Evolutionary conservation across 1,139 yeast species (phyloP), one percentile per base, ranked within the genome.

Genomic region (Diutina scorzettiae): DNA sequence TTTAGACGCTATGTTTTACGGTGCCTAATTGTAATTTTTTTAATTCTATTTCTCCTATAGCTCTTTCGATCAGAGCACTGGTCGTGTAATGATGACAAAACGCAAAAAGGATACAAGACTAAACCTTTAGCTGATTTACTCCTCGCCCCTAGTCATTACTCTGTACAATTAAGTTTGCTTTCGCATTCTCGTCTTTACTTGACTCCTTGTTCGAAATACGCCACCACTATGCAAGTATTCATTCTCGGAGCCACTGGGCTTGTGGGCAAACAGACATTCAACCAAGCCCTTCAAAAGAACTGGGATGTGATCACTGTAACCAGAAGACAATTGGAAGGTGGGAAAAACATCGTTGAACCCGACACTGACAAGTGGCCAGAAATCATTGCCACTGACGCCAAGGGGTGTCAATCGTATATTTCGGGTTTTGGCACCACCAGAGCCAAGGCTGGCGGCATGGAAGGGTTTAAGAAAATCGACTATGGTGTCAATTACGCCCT

Each of bases 341-440:
- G 49, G 4, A 42, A 53, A 17, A 45, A 63, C 4, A 46, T 66
- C 2, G 54, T 67, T 30, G 72, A 69, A 41, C 46, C 54, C 7
- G 71, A 73, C 43, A 47, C 63, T 12, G 46, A 46, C 1, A 58
- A 63, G 40, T 78, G 82, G 81, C 56, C 57, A 2, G 56, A 48
- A 5, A 44, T 54, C 9, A 55, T 64, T 37, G 48, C 41, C 32
- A 49, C 43, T 5, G 49, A 49, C 20, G 43, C 48, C 16, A 44
- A 45, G 37, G 47, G 49, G 54, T 54, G 46, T 56, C 56, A 33
- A 24, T 56, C 66, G 1, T 66, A 75, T 45, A 71, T 79, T 48
- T 73, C 84, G 1, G 76, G 78, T 0, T 71, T 85, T 51, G 94
- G 87, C n/a, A 81, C 95, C 14, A 84, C 94, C 1, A 66, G 71